Evolutionary conservation across 805 yeast genomes (phyloP).

Genomic region (Maudiozyma serrabonitensis): DNA sequence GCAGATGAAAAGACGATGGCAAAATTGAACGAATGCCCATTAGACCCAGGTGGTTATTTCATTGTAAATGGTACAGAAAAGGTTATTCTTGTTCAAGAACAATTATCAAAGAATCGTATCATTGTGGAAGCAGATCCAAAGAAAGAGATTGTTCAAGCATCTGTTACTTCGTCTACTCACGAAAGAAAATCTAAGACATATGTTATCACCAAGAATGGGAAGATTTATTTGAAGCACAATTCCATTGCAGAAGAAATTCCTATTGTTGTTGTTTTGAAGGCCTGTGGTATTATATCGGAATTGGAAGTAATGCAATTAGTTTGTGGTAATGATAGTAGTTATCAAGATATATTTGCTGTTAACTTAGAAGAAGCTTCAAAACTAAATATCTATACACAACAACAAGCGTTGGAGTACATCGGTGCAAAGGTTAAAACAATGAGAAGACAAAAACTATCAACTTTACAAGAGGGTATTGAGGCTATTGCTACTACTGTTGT

Average conservation of each 20-base stretch:
- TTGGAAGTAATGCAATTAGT: conserved; percentile 88
- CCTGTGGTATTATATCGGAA: conserved; percentile 90
- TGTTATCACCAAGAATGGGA: conserved; percentile 83
- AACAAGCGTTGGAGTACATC: conserved; percentile 83
- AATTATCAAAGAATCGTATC: conserved; percentile 90
- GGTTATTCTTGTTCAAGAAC: conserved; percentile 94
- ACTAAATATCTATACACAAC: conserved; percentile 79
- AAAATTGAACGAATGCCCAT: conserved; percentile 79
- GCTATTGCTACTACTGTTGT: conserved; percentile 92
- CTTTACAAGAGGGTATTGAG: conserved; percentile 90
- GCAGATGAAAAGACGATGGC: conserved; percentile 82
- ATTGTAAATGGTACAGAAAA: conserved; percentile 97
- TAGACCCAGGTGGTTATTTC: conserved; percentile 98
- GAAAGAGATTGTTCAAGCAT: conserved; percentile 90
- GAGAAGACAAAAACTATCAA: conserved; percentile 76
- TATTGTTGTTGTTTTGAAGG: conserved; percentile 83
- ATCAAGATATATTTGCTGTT: conserved; percentile 86
- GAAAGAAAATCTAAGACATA: conserved; percentile 97
- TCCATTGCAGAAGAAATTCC: conserved; percentile 94
- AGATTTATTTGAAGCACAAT: conserved; percentile 86
- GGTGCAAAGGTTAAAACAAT: conserved; percentile 89
- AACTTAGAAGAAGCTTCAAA: conserved; percentile 91
- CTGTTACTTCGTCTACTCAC: conserved; percentile 96
- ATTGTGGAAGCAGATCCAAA: conserved; percentile 96
- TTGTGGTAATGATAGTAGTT: conserved; percentile 79